Evolutionary conservation across 306 rosid genomes (phyloP), one percentile per base, ranked within the genome.

Genomic region (Echinosophora koreensis): DNA sequence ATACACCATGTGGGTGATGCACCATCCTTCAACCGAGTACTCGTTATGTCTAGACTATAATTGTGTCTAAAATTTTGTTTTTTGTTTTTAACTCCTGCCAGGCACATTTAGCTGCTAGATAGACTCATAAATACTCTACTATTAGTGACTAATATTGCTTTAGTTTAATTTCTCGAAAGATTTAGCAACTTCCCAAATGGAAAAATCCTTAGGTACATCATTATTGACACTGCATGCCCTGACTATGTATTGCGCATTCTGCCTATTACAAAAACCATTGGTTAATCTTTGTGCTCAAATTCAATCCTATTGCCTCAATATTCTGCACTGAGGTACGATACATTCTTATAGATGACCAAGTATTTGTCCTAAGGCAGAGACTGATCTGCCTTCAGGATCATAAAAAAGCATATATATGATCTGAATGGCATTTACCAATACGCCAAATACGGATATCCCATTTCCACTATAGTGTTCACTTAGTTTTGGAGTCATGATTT

Each of bases 301-400:
- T 64, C 38, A 17, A 50, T 17, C 32, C 32, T 47, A 14, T 66
- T 50, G 22, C 69, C 22, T 41, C 39, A 58, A 66, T 49, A 41
- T 71, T 44, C 28, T 50, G 54, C 10, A 28, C 52, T 30, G 14
- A 34, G 37, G 76, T 46, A 68, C 16, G 5, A 60, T 52, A 16
- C 13, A 39, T 22, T 58, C 4, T 12, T 55, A 41, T 55, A 41
- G 44, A 41, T 18, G 46, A 15, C 27, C 46, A 47, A 5, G 10
- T 59, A 37, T 49, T 58, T 74, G 79, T 74, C 28, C 11, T 30
- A 77, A 15, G 30, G 42, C 39, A 32, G 77, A 49, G 79, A 54
- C 4, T 74, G 15, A 7, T 71, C 17, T 38, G 41, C 66, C 32
- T 51, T 80, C 17, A 58, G 15, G 50, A 35, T 32, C 38, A 58